phyloP scores from a whole-genome alignment of 345 rosid species.

The Garcia nutans region DNA sequence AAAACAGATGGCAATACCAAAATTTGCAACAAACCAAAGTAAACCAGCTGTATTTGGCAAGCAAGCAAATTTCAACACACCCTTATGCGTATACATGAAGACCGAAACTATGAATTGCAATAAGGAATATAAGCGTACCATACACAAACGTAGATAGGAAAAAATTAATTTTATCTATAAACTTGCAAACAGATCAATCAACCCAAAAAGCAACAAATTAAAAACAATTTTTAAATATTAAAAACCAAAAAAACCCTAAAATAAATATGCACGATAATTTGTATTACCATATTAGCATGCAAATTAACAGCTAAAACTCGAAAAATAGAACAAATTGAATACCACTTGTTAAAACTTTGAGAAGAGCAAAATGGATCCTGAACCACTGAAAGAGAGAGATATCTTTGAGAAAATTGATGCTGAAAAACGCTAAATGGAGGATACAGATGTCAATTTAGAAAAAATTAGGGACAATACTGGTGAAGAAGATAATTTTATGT shows the following conservation, averaged over 20 bases:
- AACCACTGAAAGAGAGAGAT: background rate
- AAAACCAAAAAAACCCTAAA: background rate
- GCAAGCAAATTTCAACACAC: background rate
- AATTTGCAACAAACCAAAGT: background rate
- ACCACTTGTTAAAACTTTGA: background rate
- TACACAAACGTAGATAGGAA: background rate
- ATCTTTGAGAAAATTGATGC: background rate
- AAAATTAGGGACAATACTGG: background rate
- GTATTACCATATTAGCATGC: background rate
- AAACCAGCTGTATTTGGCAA: no score
- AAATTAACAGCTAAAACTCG: constrained; percentile 10
- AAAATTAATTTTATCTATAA: no score
- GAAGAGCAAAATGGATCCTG: constrained; percentile 7
- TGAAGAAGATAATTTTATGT: no score
- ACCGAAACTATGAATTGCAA: background rate
- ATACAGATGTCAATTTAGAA: background rate
- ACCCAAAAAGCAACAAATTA: background rate
- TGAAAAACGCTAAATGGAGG: background rate
- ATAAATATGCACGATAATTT: background rate
- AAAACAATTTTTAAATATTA: background rate
- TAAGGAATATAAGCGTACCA: background rate
- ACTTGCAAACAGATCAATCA: background rate
- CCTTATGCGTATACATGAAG: background rate
- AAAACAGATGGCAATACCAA: background rate
- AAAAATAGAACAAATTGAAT: background rate